phyloP scores from a whole-genome alignment of 1,284 basidiomycete genomes.

The Sporisorium graminicola region DNA sequence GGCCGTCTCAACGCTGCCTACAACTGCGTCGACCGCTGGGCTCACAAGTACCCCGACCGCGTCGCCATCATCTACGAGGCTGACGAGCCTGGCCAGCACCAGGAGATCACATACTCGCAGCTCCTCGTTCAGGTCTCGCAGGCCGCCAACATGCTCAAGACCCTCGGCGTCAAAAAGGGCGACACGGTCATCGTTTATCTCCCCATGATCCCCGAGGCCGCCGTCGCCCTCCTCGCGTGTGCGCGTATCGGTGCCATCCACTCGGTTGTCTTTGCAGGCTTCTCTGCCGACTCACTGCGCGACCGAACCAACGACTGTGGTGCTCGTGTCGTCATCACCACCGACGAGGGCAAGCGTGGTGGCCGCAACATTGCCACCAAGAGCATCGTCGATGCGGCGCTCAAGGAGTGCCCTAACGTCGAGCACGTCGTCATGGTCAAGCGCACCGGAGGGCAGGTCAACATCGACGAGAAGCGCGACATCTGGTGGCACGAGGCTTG shows the following conservation, averaged over 20 bases:
- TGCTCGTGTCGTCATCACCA: slow-evolving; percentile 90
- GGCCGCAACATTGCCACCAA: slow-evolving; percentile 97
- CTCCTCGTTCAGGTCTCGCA: slow-evolving; percentile 85
- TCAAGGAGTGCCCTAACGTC: slow-evolving; percentile 85
- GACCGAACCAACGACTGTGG: slow-evolving; percentile 93
- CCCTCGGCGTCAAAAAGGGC: slow-evolving; percentile 92
- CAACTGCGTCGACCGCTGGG: slow-evolving; percentile 98
- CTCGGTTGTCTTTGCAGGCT: slow-evolving; percentile 98
- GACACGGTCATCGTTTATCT: slow-evolving; percentile 81
- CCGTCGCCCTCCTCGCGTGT: slow-evolving; percentile 94
- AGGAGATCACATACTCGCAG: slow-evolving; percentile 82
- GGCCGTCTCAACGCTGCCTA: slow-evolving; percentile 79
- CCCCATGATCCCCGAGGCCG: slow-evolving; percentile 76
- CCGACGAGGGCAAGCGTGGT: slow-evolving; percentile 93
- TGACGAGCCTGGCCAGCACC: slow-evolving; percentile 88
- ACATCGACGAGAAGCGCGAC: slow-evolving; percentile 88
- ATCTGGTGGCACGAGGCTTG: slow-evolving; percentile 97
- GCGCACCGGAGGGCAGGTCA: slow-evolving; percentile 84
- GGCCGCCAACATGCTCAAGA: slow-evolving; percentile 91
- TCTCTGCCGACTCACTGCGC: slow-evolving; percentile 94
- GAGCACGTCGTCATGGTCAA: slow-evolving; percentile 91
- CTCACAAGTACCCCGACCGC: slow-evolving; percentile 89
- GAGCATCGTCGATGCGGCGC: slow-evolving; percentile 88
- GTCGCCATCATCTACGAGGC: slow-evolving; percentile 99
- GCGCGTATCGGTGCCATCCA: slow-evolving; percentile 97